Conservation (phyloP, 2,329 filamentous ascomycete genomes). For the Exophiala viscosa region DNA sequence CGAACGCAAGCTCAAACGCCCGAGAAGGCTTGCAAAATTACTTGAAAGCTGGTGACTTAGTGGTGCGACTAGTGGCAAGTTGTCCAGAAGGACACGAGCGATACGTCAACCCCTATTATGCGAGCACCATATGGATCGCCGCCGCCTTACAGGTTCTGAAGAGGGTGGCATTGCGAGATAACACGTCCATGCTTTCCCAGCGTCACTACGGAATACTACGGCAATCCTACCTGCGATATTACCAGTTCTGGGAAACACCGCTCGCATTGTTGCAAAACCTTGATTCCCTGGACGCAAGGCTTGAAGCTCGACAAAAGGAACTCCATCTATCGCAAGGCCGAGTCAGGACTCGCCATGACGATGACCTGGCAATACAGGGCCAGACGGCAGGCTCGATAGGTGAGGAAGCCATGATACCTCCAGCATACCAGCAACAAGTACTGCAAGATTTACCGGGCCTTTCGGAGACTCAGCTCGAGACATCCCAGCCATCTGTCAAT, state of each 20-base stretch:
- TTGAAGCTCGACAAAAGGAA: constrained; percentile 2
- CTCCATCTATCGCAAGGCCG: not conserved
- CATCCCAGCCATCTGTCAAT: too few species aligned
- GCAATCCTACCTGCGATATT: constrained; percentile 29
- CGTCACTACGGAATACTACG: constrained; percentile 23
- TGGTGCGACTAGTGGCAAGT: constrained; percentile 30
- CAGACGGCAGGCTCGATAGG: too few species aligned
- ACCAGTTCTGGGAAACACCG: constrained; percentile 31
- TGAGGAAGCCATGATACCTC: too few species aligned
- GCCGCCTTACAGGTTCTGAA: constrained; percentile 31
- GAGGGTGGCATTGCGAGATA: not conserved
- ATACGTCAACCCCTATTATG: constrained; percentile 34
- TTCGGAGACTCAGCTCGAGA: too few species aligned
- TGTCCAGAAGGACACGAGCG: constrained; percentile 31
- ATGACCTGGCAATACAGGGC: not conserved
- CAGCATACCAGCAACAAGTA: too few species aligned
- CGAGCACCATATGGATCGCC: constrained; percentile 35
- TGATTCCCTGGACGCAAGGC: constrained; percentile 27
- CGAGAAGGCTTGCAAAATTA: too few species aligned
- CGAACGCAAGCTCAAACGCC: too few species aligned
- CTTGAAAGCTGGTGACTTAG: constrained; percentile 32
- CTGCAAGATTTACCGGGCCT: too few species aligned
- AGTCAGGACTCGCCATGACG: not conserved
- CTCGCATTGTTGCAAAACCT: constrained; percentile 32
- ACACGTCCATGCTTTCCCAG: constrained; percentile 13